Conservation (phyloP, 768 basidiomycete species). For the Mycena alexandri region DNA sequence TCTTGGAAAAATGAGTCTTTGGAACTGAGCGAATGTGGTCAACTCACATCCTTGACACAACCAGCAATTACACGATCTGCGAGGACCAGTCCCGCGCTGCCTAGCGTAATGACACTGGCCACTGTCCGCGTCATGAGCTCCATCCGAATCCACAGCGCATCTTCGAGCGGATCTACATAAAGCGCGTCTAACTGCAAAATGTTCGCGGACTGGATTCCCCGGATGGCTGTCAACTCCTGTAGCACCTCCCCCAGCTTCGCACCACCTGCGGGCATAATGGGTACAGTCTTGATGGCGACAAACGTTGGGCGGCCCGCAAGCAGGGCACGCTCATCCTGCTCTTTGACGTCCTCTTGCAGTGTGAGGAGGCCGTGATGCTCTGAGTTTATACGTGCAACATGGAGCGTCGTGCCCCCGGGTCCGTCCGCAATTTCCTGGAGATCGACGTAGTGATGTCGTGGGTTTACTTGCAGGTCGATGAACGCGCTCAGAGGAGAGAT, state of each 20-base stretch:
- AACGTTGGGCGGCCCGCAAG: conserved; percentile 32
- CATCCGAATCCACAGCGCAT: conserved; percentile 69
- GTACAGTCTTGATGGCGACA: conserved; percentile 68
- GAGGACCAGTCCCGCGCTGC: conserved; percentile 56
- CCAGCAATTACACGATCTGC: conserved; percentile 61
- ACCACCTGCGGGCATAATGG: conserved; percentile 50
- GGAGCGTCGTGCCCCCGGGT: conserved; percentile 63
- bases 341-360: conserved; percentile 1
- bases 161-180: conserved; percentile 55
- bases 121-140: conserved; percentile 72
- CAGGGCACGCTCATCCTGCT: conserved; percentile 7
- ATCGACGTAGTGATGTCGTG: conserved; percentile 55
- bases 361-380: background rate
- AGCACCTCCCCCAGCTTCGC: conserved; percentile 59
- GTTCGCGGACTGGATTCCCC: conserved; percentile 54
- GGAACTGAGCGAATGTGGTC: no score
- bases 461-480: conserved; percentile 56
- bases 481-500: conserved; percentile 53
- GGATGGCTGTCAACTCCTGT: conserved; percentile 58
- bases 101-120: conserved; percentile 65
- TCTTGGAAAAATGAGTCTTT: conserved; percentile 44
- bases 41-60: conserved; percentile 64
- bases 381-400: conserved; percentile 19
- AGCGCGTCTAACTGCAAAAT: conserved; percentile 60
- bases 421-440: conserved; percentile 68